Base-by-base conservation (phyloP, 306 rosid genomes). In the Begonia fuchsioides region DNA sequence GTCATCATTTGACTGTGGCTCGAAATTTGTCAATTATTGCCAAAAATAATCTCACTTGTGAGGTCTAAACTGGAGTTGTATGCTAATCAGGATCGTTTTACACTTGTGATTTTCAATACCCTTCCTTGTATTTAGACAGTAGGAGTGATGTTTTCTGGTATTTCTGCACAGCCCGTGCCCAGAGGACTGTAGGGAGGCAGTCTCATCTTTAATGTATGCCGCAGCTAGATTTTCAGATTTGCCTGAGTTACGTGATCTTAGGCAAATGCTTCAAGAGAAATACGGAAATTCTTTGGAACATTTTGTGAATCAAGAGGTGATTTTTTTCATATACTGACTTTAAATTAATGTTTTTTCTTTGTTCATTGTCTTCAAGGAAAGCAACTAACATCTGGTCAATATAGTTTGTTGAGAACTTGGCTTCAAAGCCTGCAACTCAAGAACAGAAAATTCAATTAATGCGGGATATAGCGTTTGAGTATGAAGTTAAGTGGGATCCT, bases 151-250 rank as follows among this genome's bases (percentile, higher is more conserved):
- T 19, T 19, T 19, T 19, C 26, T 19, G 26, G 26, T 19, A 19
- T 19, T 19, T 51, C 57, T 53, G 54, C 65, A 19, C 65, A 90
- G 97, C 47, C 94, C 83, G 60, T 90, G 98, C 74, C 98, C 95
- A 3, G n/a, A n/a, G n/a, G n/a, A n/a, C n/a, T n/a, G n/a, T n/a
- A n/a, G n/a, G n/a, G n/a, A n/a, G n/a, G n/a, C 95, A 65, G 69
- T 82, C 57, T 70, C 98, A 4, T 79, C 92, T 53, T 55, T 85
- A 54, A 81, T 79, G 93, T 38, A 69, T 68, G 92, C 95, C 3
- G 95, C 98, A n/a, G 98, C 98, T 38, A 69, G 94, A 67, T 85
- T 85, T 75, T 90, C 94, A 50, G 94, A 90, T 77, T 68, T 90
- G 63, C 98, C 98, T 17, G 98, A 90, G 72, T 64, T 90, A 64